Base-by-base conservation (phyloP, 2,329 filamentous ascomycete species). In the Polychaeton citri region DNA sequence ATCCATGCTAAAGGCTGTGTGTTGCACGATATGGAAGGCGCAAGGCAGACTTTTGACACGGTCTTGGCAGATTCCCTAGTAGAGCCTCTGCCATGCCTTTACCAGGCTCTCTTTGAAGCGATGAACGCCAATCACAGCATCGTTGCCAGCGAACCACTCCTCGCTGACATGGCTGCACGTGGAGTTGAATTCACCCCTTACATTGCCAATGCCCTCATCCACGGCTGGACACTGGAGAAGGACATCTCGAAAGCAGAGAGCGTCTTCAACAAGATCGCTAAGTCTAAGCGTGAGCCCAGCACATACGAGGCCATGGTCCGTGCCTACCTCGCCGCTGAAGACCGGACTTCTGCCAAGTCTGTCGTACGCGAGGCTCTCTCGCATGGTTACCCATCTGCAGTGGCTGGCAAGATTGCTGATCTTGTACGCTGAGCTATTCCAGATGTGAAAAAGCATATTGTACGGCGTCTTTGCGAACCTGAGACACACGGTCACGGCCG, bases 301-400 rank as follows among this genome's bases (percentile, higher is more conserved):
- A 98, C 90, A 4, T 98, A 98, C 59, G 90, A 98, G 64, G 87
- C 88, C 28, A 98, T 98, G 90, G 94, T 87, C 4, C 74, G 90
- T 32, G 90, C 90, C 1, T 95, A 80, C 62, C 74, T 98, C 37
- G 77, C 85, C 8, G 80, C 81, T 3, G 84, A 92, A 54, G 76
- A 92, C 55, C 78, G 83, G 21, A 71, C 77, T 33, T 70, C 73
- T 39, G 90, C 90, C 26, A 77, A 85, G 62, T 62, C 54, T 8
- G 80, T 94, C 10, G 87, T 94, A 17, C 72, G 80, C 37, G 90
- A 98, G 68, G 95, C 95, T 73, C 69, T 95, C 21, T 78, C 76
- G 32, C 75, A 90, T 38, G 87, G 87, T 26, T 98, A 96, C 54
- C 90, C 90, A 32, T 75, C 76, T 43, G 88, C 90, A 4, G 90